Conservation (phyloP, 768 basidiomycete species). For the Termitomyces sp. region DNA sequence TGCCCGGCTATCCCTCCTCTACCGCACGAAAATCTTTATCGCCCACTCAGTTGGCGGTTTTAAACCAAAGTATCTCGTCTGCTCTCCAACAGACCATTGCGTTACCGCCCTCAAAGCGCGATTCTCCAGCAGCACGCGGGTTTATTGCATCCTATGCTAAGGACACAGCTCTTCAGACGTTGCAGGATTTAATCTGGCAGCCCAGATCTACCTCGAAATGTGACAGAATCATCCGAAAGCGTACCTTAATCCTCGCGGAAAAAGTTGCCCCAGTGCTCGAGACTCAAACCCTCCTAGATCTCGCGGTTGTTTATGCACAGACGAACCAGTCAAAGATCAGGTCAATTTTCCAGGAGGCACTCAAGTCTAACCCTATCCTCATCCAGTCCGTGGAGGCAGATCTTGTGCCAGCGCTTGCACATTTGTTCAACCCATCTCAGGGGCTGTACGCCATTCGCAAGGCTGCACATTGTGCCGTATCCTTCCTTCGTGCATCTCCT, state of each 20-base stretch:
- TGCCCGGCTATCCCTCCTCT: conserved; percentile 53
- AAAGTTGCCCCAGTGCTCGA: conserved; percentile 44
- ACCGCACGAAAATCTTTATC: conserved; percentile 41
- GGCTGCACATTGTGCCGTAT: conserved; percentile 47
- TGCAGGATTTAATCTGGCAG: conserved; percentile 60
- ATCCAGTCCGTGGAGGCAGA: conserved; percentile 31
- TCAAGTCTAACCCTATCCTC: conserved; percentile 26
- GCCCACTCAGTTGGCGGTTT: conserved; percentile 41
- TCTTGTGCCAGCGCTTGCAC: conserved; percentile 52
- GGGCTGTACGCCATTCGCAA: conserved; percentile 66
- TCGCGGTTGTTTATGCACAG: conserved; percentile 50
- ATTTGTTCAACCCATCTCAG: conserved; percentile 37
- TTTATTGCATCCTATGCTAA: conserved; percentile 56
- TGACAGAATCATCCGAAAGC: conserved; percentile 41
- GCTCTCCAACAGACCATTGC: conserved; percentile 41
- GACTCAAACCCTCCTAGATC: conserved; percentile 52
- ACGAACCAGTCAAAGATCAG: conserved; percentile 38
- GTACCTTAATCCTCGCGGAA: conserved; percentile 51
- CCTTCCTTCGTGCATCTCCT: conserved; percentile 48
- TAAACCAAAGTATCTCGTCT: conserved; percentile 43
- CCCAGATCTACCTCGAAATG: conserved; percentile 23
- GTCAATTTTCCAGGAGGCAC: conserved; percentile 35
- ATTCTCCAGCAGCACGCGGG: conserved; percentile 34
- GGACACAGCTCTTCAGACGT: conserved; percentile 45
- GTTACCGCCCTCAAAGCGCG: conserved; percentile 41